These are phyloP conservation scores for Phaeolepiota aurea DNA, from an alignment of 768 basidiomycete species.

Conservation along the genomic window DNA sequence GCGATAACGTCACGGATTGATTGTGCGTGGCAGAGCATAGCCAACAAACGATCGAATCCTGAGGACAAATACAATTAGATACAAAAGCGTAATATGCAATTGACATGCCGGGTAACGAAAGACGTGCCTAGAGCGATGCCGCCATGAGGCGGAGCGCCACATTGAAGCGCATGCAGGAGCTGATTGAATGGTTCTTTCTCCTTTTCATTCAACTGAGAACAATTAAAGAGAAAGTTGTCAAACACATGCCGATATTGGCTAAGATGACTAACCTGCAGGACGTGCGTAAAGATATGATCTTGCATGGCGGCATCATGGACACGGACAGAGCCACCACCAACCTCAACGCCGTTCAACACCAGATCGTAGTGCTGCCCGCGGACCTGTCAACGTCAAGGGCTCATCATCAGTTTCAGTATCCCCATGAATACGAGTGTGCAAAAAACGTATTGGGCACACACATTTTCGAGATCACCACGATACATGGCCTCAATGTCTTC, in stretches of 20 bases:
- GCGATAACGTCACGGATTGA: conserved; percentile 96
- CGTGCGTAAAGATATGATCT: conserved; percentile 66
- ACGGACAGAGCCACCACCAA: conserved; percentile 90
- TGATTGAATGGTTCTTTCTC: conserved; percentile 78
- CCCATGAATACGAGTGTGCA: background rate
- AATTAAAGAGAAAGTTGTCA: background rate
- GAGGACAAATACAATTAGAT: conserved; percentile 8
- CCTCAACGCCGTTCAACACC: conserved; percentile 88
- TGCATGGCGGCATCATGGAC: conserved; percentile 87
- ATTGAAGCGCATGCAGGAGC: conserved; percentile 76
- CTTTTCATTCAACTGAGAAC: conserved; percentile 57
- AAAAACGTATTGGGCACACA: conserved; percentile 17
- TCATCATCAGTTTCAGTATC: background rate
- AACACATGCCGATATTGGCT: too few species aligned
- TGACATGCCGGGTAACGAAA: background rate
- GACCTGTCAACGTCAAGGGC: conserved; percentile 36
- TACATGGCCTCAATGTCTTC: conserved; percentile 78
- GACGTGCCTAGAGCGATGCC: conserved; percentile 82
- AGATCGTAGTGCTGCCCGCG: conserved; percentile 96
- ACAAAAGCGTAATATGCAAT: conserved; percentile 6
- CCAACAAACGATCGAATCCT: conserved; percentile 93
- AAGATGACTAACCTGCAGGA: conserved; percentile 68
- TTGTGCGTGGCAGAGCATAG: conserved; percentile 78
- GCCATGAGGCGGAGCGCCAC: conserved; percentile 93
- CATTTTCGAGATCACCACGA: conserved; percentile 53